Base-by-base conservation (phyloP, 352 stramenopile genomes). In the Globisporangium recalcitrans region DNA sequence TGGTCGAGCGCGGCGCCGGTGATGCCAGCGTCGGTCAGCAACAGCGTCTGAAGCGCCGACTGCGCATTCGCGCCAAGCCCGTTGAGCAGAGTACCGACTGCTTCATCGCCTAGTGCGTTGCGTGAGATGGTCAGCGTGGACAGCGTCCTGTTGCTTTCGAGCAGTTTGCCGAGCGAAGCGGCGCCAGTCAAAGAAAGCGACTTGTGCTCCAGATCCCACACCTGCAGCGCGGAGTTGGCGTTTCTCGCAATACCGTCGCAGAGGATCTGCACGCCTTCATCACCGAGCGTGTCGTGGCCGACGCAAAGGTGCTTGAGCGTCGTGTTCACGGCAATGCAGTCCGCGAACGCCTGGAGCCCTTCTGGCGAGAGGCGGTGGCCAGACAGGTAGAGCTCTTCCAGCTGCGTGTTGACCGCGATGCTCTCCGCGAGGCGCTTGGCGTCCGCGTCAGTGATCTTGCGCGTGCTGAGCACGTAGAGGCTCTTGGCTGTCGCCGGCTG, bases 151-250 rank as follows among this genome's bases (percentile, higher is more conserved):
- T 83, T 87, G 38, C 46, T 72, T 24, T 61, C 63, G 21, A 94
- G 77, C 58, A 94, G 62, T 31, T 77, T 63, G 1, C 74, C 80
- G 27, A 94, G 58, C 2, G 81, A 72, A 24, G 63, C 53, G 0
- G 71, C 76, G n/a, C 85, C 82, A 0, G 67, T 60, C 32, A 72
- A 68, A 14, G 72, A 63, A 3, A 92, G 65, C 14, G 67, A 77
- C 68, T 94, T 94, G 67, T 84, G 72, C 63, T 92, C 82, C 31
- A 94, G 73, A 47, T 91, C 81, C 79, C 81, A 91, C 4, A 63
- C 59, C n/a, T 74, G 52, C n/a, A 94, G 58, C 9, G 53, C 70
- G 27, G 80, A 87, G 22, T 74, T 58, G 6, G 59, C n/a, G 40
- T 94, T 92, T 24, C 71, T 64, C 29, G 69, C 72, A 49, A 94